Evolutionary conservation across 495 filamentous ascomycete genomes (phyloP).

Genomic region (Penicillium waksmanii): DNA sequence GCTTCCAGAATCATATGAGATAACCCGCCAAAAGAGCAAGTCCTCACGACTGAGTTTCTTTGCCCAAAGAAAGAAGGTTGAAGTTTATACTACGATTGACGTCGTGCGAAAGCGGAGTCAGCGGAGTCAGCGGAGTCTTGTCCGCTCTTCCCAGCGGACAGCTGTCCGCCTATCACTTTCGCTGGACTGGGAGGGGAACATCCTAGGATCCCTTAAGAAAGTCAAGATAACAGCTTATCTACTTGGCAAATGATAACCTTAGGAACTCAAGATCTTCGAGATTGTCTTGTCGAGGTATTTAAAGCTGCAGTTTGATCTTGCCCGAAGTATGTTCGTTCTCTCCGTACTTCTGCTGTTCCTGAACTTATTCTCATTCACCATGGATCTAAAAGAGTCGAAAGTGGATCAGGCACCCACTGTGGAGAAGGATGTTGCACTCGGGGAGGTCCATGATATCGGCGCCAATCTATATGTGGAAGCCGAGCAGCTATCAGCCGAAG

Average conservation of each 20-base stretch:
- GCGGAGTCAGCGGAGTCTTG: conserved; percentile 20
- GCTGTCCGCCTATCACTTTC: conserved; percentile 15
- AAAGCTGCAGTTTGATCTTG: neutral
- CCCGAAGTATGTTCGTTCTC: too few species aligned
- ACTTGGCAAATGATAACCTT: conserved; percentile 24
- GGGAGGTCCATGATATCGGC: conserved; percentile 34
- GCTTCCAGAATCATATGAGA: neutral
- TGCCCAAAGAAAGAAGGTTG: neutral
- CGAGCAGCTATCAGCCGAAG: conserved; percentile 36
- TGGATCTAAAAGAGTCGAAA: conserved; percentile 27
- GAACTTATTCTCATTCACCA: neutral
- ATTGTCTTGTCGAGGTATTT: neutral
- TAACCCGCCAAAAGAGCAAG: neutral
- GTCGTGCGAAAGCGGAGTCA: conserved; percentile 5
- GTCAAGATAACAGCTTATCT: conserved; percentile 2
- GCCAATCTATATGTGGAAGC: conserved; percentile 37
- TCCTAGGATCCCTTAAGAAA: neutral
- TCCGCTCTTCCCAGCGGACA: conserved; percentile 19
- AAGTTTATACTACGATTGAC: neutral
- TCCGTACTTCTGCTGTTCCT: too few species aligned
- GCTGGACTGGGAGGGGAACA: too few species aligned
- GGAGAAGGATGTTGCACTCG: conserved; percentile 32
- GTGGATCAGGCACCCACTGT: conserved; percentile 15
- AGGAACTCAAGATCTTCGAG: neutral
- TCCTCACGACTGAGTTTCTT: conserved; percentile 6